Conservation (phyloP, 177 flowering plant species). For the Vitis hybrid region DNA sequence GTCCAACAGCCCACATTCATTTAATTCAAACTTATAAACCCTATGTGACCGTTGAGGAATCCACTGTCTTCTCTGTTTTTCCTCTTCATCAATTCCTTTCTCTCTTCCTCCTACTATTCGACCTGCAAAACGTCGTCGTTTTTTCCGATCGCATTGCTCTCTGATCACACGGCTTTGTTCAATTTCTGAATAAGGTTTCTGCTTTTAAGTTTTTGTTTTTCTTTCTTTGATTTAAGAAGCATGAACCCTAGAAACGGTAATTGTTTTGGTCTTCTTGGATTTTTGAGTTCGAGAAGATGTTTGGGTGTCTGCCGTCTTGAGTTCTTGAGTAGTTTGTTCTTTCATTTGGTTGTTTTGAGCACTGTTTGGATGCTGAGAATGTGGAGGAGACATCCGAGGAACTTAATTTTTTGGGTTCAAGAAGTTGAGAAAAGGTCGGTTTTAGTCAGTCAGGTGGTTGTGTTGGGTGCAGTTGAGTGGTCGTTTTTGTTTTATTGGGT, state of each 20-base stretch:
- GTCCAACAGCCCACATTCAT: slow-evolving; percentile 15
- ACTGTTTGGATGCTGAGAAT: too few relatives aligned
- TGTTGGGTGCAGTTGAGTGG: too few relatives aligned
- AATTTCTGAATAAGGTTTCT: slow-evolving; percentile 9
- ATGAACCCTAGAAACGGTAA: too few relatives aligned
- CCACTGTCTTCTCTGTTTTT: slow-evolving; percentile 8
- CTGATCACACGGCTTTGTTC: neutral
- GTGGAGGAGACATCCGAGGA: too few relatives aligned
- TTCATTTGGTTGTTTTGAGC: too few relatives aligned
- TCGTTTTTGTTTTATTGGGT: too few relatives aligned
- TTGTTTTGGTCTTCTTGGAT: neutral
- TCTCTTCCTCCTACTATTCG: neutral
- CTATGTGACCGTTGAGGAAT: neutral
- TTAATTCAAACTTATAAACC: slow-evolving; percentile 25
- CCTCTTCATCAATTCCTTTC: slow-evolving; percentile 9
- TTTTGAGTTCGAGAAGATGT: neutral
- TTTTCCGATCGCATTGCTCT: neutral
- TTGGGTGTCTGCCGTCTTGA: too few relatives aligned
- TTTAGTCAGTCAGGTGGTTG: too few relatives aligned
- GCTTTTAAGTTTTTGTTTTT: neutral
- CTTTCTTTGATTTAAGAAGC: neutral
- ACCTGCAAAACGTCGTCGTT: neutral
- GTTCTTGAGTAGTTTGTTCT: too few relatives aligned
- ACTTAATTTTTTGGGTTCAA: neutral
- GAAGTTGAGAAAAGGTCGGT: too few relatives aligned